Base-by-base conservation (phyloP, 257 asterid species). In the Scutellaria galericulata region DNA sequence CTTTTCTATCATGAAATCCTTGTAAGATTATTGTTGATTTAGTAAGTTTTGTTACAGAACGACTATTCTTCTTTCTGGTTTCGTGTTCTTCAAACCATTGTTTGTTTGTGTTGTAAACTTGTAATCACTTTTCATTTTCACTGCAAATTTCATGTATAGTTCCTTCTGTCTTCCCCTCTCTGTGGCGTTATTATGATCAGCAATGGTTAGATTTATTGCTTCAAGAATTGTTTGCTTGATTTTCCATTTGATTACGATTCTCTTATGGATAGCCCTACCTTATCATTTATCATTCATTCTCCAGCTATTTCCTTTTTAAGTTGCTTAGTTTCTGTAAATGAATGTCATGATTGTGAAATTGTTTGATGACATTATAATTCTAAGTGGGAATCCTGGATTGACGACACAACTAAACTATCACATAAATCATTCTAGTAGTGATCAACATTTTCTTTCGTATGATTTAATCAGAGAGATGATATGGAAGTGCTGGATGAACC, bases 401-500 rank as follows among this genome's bases (percentile, higher is more conserved):
- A 31, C 45, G 56, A 18, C 6, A 42, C 68, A 66, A 42, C 7
- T 24, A 12, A 54, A 54, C 60, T 7, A 37, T 64, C 56, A 18
- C 69, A 68, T 10, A 41, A 61, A n/a, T 48, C 10, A 22, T 70
- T 47, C 50, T 52, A 12, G 11, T 55, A 35, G 51, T 69, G 66
- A 66, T 62, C 56, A 44, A 22, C 11, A 3, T 31, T 18, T 18
- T 61, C 50, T 12, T 46, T 11, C 12, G 14, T 64, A 59, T 66
- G 47, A 42, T 79, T 73, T 84, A 44, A 15, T 24, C 87, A 91
- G 96, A 88, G 96, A 75, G 88, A 91, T 83, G 97, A 91, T 62
- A 81, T 64, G 11, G 95, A 91, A 77, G 95, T 91, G 55, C 90
- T 89, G 18, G 97, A 91, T 73, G 97, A 91, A 77, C 97, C 96